Evolutionary conservation across 495 filamentous ascomycete genomes (phyloP).

Genomic region (Articulospora tetracladia): DNA sequence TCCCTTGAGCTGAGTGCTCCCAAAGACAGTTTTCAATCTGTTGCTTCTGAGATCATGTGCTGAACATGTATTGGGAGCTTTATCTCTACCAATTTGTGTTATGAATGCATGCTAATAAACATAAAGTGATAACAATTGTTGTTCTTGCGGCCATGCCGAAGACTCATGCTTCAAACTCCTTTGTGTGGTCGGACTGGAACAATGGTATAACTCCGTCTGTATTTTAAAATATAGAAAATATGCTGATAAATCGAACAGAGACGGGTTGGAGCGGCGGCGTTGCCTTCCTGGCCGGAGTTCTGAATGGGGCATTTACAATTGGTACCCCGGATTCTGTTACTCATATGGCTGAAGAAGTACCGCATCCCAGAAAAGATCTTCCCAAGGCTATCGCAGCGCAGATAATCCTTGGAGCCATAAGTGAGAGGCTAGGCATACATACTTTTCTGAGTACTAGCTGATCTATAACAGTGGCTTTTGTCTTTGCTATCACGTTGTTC

Average conservation of each 20-base stretch:
- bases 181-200: constrained; percentile 61
- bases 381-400: constrained; percentile 59
- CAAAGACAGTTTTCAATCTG: no score
- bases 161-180: constrained; percentile 44
- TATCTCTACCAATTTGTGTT: no score
- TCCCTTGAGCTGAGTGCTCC: no score
- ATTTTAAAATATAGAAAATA: neutral
- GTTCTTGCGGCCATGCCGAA: no score
- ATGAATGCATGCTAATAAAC: no score
- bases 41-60: neutral
- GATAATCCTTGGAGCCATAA: constrained; percentile 53
- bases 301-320: constrained; percentile 84
- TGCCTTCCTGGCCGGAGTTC: no score
- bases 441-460: constrained; percentile 15
- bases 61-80: neutral
- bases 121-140: no score
- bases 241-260: neutral
- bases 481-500: constrained; percentile 68
- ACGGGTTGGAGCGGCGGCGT: neutral
- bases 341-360: constrained; percentile 81
- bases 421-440: no score
- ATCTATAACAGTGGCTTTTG: constrained; percentile 53
- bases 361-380: constrained; percentile 57
- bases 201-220: no score
- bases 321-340: constrained; percentile 74